These are phyloP conservation scores for Taxillus chinensis DNA, from an alignment of 164 flowering plant genomes.

Conservation along the genomic window DNA sequence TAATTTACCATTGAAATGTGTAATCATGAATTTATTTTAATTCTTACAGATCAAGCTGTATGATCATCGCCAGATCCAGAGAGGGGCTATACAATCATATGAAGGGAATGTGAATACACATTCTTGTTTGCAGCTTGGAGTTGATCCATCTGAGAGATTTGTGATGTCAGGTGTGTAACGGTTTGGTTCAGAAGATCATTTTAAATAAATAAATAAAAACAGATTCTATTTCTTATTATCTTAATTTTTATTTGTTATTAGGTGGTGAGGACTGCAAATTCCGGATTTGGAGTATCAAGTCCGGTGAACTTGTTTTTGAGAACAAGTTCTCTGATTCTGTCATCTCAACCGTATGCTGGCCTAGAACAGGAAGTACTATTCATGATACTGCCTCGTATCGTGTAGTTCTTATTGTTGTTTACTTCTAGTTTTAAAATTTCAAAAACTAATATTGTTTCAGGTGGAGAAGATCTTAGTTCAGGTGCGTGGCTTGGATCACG, in stretches of 20 bases:
- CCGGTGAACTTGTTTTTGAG: conserved; percentile 63
- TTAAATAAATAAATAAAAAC: too few species aligned
- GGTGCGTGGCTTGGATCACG: conserved; percentile 71
- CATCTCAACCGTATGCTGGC: conserved; percentile 52
- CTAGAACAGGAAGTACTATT: conserved; percentile 18
- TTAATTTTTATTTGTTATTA: conserved; percentile 9
- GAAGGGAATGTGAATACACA: conserved; percentile 83
- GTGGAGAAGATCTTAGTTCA: conserved; percentile 16
- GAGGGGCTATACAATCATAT: conserved; percentile 67
- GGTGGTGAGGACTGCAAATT: conserved; percentile 80
- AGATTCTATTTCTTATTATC: too few species aligned
- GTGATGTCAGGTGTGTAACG: conserved; percentile 57
- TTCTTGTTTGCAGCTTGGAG: conserved; percentile 60
- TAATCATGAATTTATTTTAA: neutral
- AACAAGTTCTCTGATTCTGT: conserved; percentile 35
- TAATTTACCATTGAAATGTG: neutral
- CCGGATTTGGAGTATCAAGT: conserved; percentile 76
- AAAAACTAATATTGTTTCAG: too few species aligned
- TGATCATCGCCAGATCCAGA: conserved; percentile 54
- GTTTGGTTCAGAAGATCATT: too few species aligned
- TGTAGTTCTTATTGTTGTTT: too few species aligned
- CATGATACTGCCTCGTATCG: neutral
- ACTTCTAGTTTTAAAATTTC: too few species aligned
- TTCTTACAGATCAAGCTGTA: conserved; percentile 63
- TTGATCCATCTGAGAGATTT: conserved; percentile 72